Percentiles rank a stretch among this genome's conserved stretches.
These are phyloP conservation scores for Uronychia setigera DNA, from an alignment of 73 alveolate genomes.

Conservation along the genomic window DNA sequence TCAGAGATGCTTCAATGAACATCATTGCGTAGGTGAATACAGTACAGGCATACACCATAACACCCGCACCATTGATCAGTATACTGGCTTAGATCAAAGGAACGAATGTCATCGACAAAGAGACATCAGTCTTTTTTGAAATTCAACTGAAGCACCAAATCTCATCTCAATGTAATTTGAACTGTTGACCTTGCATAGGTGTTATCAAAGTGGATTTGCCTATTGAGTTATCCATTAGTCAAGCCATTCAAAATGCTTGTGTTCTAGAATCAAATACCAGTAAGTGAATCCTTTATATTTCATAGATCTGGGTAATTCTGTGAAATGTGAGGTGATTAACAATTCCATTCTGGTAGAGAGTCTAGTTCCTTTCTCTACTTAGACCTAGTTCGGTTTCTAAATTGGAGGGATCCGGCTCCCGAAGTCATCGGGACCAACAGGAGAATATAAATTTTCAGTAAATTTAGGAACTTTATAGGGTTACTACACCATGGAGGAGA, in stretches of 20 bases:
- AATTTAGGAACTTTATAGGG: neutral
- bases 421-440: neutral
- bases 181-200: neutral
- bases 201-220: neutral
- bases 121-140: neutral
- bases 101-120: neutral
- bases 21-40: neutral
- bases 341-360: neutral
- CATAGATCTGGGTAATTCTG: neutral
- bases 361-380: neutral
- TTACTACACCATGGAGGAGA: neutral
- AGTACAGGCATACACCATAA: neutral
- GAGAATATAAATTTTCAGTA: neutral
- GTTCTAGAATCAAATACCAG: neutral
- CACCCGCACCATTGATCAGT: neutral
- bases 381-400: neutral
- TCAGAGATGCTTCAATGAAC: neutral
- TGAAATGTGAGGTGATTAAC: neutral
- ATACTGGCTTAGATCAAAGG: neutral
- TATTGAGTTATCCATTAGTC: neutral
- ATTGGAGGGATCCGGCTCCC: neutral
- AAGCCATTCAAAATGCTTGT: neutral
- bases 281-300: neutral
- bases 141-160: neutral
- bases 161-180: neutral